These are phyloP conservation scores for Phlyctochytrium arcticum DNA, from an alignment of 192 early-diverging fungal species.

Conservation along the genomic window DNA sequence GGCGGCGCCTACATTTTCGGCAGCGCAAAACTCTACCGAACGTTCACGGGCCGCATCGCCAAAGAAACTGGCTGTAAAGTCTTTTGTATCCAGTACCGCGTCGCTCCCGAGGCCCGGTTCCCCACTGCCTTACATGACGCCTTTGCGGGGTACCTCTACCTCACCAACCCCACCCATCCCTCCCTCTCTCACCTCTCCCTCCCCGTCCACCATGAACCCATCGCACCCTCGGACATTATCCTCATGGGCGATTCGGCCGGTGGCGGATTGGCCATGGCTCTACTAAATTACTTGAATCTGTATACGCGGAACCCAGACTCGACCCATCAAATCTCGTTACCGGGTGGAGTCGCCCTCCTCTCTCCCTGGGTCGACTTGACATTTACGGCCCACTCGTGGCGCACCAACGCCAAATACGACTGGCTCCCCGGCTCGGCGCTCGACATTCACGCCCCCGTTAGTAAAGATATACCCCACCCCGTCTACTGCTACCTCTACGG, in stretches of 20 bases:
- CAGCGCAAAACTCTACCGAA: constrained; percentile 23
- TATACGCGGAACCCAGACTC: constrained; percentile 21
- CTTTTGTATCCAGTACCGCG: constrained; percentile 37
- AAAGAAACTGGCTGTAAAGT: constrained; percentile 27
- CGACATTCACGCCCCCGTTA: constrained; percentile 32
- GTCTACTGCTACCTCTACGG: constrained; percentile 42
- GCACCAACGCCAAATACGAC: constrained; percentile 27
- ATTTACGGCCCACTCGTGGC: constrained; percentile 33
- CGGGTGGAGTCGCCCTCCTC: constrained; percentile 27
- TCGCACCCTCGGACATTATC: constrained; percentile 36
- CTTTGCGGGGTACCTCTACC: constrained; percentile 41
- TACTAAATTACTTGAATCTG: constrained; percentile 43
- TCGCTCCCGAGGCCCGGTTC: constrained; percentile 42
- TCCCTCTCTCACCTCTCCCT: constrained; percentile 19
- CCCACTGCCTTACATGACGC: constrained; percentile 43
- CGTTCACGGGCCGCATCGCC: constrained; percentile 30
- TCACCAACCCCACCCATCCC: constrained; percentile 34
- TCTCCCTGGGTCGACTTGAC: constrained; percentile 44
- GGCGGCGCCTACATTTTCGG: constrained; percentile 44
- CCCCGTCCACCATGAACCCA: constrained; percentile 19
- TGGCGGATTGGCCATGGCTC: constrained; percentile 35
- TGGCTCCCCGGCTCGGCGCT: constrained; percentile 29
- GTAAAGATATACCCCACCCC: constrained; percentile 26
- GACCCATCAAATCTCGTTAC: constrained; percentile 25
- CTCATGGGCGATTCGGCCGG: constrained; percentile 42